These are phyloP conservation scores for Penicillium odoratum DNA, from an alignment of 495 filamentous ascomycete species.

Conservation along the genomic window DNA sequence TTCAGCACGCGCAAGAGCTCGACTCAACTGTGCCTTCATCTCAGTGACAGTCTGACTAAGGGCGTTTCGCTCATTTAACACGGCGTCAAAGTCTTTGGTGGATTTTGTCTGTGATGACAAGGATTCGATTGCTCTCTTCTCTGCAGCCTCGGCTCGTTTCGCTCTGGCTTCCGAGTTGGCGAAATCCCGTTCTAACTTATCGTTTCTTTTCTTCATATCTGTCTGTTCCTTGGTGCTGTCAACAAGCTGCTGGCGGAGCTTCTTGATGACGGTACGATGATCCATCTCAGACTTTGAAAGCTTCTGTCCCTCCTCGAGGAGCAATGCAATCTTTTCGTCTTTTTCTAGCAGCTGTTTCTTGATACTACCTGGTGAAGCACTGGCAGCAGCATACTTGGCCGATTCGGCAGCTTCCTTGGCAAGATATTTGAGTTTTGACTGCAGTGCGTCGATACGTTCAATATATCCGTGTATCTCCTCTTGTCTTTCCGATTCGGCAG, in stretches of 20 bases:
- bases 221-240: slow-evolving; percentile 53
- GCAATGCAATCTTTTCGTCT: slow-evolving; percentile 82
- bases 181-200: slow-evolving; percentile 66
- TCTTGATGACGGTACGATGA: slow-evolving; percentile 79
- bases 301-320: slow-evolving; percentile 92
- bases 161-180: slow-evolving; percentile 56
- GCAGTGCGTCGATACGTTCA: slow-evolving; percentile 89
- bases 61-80: slow-evolving; percentile 64
- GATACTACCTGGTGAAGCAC: slow-evolving; percentile 59
- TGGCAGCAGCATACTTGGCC: slow-evolving; percentile 61
- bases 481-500: slow-evolving; percentile 63
- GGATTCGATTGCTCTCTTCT: slow-evolving; percentile 64
- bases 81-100: slow-evolving; percentile 67
- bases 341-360: slow-evolving; percentile 84
- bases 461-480: slow-evolving; percentile 80
- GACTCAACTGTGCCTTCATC: slow-evolving; percentile 68
- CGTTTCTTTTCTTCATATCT: slow-evolving; percentile 53
- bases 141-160: slow-evolving; percentile 64
- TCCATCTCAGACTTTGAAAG: slow-evolving; percentile 82
- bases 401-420: slow-evolving; percentile 74
- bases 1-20: slow-evolving; percentile 65
- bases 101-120: slow-evolving; percentile 64
- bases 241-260: slow-evolving; percentile 67
- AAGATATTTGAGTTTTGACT: slow-evolving; percentile 86
- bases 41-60: slow-evolving; percentile 66